Evolutionary conservation across 2,329 filamentous ascomycete species (phyloP), one percentile per base, ranked within the genome.

Genomic region (Phaeosphaeriaceae sp.): DNA sequence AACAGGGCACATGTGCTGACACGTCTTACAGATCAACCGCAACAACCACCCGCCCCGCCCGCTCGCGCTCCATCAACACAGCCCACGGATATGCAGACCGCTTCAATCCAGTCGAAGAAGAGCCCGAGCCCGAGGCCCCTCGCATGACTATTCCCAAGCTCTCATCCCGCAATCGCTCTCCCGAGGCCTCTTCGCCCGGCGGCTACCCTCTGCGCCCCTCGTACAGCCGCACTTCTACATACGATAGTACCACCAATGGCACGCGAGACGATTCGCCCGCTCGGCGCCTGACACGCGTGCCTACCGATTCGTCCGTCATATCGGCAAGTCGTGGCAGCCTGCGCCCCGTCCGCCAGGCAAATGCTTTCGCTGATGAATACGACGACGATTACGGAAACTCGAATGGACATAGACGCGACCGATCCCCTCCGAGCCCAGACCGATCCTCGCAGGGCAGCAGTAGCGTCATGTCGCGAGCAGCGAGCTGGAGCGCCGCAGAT

Each of bases 61-160:
- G 87, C 61, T 84, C 86, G 57, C 84, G 88, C 51, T 87, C 86
- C 47, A 19, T 51, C 22, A 88, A 86, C 69, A 89, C 87, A 13
- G 86, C 87, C 21, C 85, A 88, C 71, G 87, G 87, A 25, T 88
- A 87, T 72, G 81, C 80, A 57, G 86, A 89, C 57, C 84, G 86
- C 59, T 86, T 84, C 73, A 83, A 84, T 56, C 79, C 82, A 7
- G 80, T 81, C 54, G 84, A 87, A 66, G 85, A 88, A 65, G 86
- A 88, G 63, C 79, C 83, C 21, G 77, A 81, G 19, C 76, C 78
- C 21, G 80, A 83, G 24, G 82, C 85, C 50, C 75, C 79, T 46
- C 83, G 86, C 65, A 79, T 81, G 73, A 70, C 70, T 73, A 80
- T 69, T 62, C 77, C 61, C 58, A 78, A 69, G 68, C 65, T 79